These are phyloP conservation scores for Boletus hoseneyae DNA, from an alignment of 1,284 basidiomycete species.

Conservation along the genomic window DNA sequence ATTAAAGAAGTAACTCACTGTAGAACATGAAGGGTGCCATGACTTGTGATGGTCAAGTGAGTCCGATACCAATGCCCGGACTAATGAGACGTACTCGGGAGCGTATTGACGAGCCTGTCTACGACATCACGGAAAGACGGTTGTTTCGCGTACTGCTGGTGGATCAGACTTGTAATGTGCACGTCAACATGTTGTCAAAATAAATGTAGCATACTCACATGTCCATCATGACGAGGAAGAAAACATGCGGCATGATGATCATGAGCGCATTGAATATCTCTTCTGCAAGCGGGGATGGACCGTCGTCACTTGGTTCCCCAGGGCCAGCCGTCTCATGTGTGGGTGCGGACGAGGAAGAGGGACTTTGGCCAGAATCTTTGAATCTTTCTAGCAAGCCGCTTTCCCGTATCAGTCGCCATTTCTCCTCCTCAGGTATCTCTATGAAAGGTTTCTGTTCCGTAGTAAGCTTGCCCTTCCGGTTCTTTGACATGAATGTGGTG, in stretches of 20 bases:
- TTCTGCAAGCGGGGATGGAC: slow-evolving; percentile 49
- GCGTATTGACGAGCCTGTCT: slow-evolving; percentile 55
- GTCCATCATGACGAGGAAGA: slow-evolving; percentile 71
- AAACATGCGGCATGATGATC: slow-evolving; percentile 67
- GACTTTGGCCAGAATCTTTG: slow-evolving; percentile 9
- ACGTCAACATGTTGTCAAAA: slow-evolving; percentile 4
- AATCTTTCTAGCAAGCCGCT: slow-evolving; percentile 59
- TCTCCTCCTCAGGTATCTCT: slow-evolving; percentile 68
- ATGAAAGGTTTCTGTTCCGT: slow-evolving; percentile 25
- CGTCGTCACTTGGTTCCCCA: slow-evolving; percentile 35
- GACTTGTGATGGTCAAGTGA: slow-evolving; percentile 40
- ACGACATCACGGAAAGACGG: slow-evolving; percentile 45
- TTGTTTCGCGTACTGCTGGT: slow-evolving; percentile 67
- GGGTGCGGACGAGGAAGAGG: not conserved
- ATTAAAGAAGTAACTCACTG: slow-evolving; percentile 44
- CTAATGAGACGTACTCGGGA: slow-evolving; percentile 57
- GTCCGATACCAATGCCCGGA: slow-evolving; percentile 1
- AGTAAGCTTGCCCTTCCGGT: slow-evolving; percentile 33
- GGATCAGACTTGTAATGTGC: slow-evolving; percentile 53
- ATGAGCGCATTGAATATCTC: slow-evolving; percentile 64
- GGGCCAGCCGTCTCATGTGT: not conserved
- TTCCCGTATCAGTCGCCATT: slow-evolving; percentile 71
- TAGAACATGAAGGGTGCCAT: slow-evolving; percentile 74
- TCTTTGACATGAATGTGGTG: slow-evolving; percentile 35
- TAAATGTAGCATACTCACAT: slow-evolving; percentile 50